Base-by-base conservation (phyloP, 768 basidiomycete genomes). In the Gautieria morchelliformis region DNA sequence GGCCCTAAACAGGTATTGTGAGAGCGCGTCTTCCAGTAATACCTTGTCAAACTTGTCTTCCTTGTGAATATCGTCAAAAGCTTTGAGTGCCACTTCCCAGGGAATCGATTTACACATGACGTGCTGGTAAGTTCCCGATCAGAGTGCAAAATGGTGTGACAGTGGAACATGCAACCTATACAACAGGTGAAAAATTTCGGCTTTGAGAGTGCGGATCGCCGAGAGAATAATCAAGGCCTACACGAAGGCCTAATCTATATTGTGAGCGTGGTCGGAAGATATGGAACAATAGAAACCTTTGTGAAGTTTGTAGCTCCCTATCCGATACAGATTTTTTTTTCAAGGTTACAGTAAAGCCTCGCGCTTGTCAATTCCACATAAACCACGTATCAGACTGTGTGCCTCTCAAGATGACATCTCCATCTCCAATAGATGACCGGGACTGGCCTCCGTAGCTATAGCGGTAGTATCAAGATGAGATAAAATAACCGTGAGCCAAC, bases 321-420 rank as follows among this genome's bases (percentile, higher is more conserved):
- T 17, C 17, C 82, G 81, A 59, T 75, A 76, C n/a, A 81, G 74
- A n/a, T n/a, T 65, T 86, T 86, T 0, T 81, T 85, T 45, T 82
- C 81, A 45, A n/a, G n/a, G n/a, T n/a, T n/a, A 85, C 68, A 56
- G 74, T 74, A 22, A 84, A 63, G 0, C 80, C 80, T 37, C 78
- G 73, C 45, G 68, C 67, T 58, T 77, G 70, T 71, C 78, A 78
- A 58, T 75, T 39, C 12, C 4, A 17, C 9, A 6, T 17, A 35
- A 52, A 35, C 6, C 33, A 35, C 11, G 11, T 35, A 35, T 35
- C 11, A 35, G 5, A 11, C 6, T 35, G 33, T 35, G 6, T 35
- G 33, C 33, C 11, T 35, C 11, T 35, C 33, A 35, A 5, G 33
- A 35, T 35, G n/a, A 35, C 11, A 35, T 11, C 11, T 35, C 33